Percentiles rank a stretch among this genome's conserved stretches.
phyloP scores from a whole-genome alignment of 192 early-diverging fungal species.

The Coemansia sp. region DNA sequence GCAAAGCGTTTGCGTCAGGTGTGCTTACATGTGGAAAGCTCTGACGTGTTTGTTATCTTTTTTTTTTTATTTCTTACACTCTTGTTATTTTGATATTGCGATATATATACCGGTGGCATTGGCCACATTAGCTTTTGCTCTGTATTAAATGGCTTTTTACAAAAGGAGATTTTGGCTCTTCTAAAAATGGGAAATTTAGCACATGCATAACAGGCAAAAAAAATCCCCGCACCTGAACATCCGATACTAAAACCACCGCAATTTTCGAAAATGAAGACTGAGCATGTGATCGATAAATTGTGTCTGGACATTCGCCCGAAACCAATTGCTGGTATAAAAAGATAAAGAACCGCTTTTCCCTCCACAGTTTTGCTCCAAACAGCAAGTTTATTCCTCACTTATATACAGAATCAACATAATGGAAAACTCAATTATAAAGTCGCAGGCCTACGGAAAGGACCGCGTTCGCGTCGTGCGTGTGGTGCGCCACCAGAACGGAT shows the following conservation, averaged over 20 bases:
- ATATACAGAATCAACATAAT: slow-evolving; percentile 11
- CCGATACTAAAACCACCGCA: neutral
- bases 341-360: no score
- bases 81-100: no score
- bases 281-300: neutral
- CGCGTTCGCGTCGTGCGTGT: slow-evolving; percentile 71
- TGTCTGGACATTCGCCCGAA: neutral
- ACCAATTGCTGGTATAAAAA: no score
- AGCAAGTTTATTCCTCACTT: neutral
- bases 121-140: no score
- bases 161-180: no score
- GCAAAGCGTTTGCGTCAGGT: slow-evolving; percentile 36
- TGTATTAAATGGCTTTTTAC: no score
- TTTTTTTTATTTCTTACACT: neutral
- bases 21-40: slow-evolving; percentile 27
- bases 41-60: neutral
- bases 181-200: neutral
- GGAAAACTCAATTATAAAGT: slow-evolving; percentile 56
- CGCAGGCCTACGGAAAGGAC: slow-evolving; percentile 73
- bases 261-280: neutral
- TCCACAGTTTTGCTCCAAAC: no score
- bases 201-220: neutral
- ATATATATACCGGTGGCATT: no score
- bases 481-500: slow-evolving; percentile 55
- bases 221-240: neutral